Percentiles rank a stretch among this genome's conserved stretches.
Conservation (phyloP, 495 filamentous ascomycete species). For the Zalerion maritima region DNA sequence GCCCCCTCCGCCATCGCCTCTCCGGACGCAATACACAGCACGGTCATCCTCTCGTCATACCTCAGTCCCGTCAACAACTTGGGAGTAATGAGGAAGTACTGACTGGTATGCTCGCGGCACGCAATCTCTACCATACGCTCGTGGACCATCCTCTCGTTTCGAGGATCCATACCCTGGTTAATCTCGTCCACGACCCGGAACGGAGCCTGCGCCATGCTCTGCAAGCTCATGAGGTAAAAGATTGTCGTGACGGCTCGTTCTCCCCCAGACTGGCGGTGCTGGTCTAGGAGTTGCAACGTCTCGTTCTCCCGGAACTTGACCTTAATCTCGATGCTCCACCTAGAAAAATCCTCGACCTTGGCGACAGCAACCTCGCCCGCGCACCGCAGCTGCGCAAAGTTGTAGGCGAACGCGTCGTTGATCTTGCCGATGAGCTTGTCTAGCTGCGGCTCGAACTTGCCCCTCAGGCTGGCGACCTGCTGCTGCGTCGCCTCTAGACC, state of each 20-base stretch:
- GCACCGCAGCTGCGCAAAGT: conserved; percentile 85
- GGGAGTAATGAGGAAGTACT: conserved; percentile 96
- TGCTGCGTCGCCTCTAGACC: conserved; percentile 40
- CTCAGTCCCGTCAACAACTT: conserved; percentile 75
- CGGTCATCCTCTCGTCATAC: conserved; percentile 80
- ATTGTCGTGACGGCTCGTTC: conserved; percentile 95
- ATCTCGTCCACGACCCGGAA: conserved; percentile 99
- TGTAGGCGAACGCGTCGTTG: conserved; percentile 75
- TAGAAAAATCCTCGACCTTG: conserved; percentile 78
- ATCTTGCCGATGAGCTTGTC: conserved; percentile 67
- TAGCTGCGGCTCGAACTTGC: conserved; percentile 71
- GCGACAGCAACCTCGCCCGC: conserved; percentile 78
- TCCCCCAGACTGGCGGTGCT: conserved; percentile 89
- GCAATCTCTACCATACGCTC: conserved; percentile 92
- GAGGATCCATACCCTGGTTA: conserved; percentile 98
- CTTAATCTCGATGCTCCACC: conserved; percentile 85
- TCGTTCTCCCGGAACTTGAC: conserved; percentile 90
- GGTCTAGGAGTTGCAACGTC: conserved; percentile 65
- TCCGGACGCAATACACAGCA: conserved; percentile 86
- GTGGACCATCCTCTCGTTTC: conserved; percentile 96
- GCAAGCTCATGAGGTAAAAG: conserved; percentile 98
- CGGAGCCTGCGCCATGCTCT: conserved; percentile 84
- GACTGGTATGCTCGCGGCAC: conserved; percentile 53
- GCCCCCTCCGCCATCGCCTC: conserved; percentile 64
- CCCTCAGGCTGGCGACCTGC: conserved; percentile 34